Evolutionary conservation across 257 asterid genomes (phyloP).

Genomic region (Coffea canephora): DNA sequence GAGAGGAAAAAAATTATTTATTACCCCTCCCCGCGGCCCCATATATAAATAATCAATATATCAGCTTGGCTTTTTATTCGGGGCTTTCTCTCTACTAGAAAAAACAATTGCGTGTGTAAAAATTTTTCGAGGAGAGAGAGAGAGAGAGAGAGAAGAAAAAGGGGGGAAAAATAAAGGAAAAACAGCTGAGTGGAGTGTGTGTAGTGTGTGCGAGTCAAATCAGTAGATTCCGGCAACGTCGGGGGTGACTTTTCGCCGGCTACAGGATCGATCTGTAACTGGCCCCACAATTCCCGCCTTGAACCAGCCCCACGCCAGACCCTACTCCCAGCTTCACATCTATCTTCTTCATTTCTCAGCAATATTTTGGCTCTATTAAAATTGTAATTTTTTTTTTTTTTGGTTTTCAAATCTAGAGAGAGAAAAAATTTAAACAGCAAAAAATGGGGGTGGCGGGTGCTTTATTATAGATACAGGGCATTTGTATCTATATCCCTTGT

Average conservation of each 20-base stretch:
- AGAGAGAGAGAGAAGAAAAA: background rate
- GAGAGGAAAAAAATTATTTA: background rate
- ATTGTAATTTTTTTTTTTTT: background rate
- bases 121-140: conserved; percentile 1
- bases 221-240: conserved; percentile 58
- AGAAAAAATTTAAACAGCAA: conserved; percentile 5
- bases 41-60: background rate
- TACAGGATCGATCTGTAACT: conserved; percentile 43
- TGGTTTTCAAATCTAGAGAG: conserved; percentile 3
- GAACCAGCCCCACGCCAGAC: conserved; percentile 2
- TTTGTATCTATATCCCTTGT: conserved; percentile 20
- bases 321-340: background rate
- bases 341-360: conserved; percentile 16
- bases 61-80: background rate
- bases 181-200: conserved; percentile 3
- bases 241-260: conserved; percentile 53
- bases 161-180: too few relatives aligned
- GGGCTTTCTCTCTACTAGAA: conserved; percentile 5
- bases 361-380: conserved; percentile 23
- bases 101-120: background rate
- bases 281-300: conserved; percentile 50
- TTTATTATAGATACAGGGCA: conserved; percentile 10
- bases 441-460: background rate
- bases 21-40: background rate
- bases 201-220: conserved; percentile 18